A percentile compares a stretch with the other conserved stretches of the same genome.
Conservation (phyloP, 805 yeast species). For the Wickerhamiella bombiphila region DNA sequence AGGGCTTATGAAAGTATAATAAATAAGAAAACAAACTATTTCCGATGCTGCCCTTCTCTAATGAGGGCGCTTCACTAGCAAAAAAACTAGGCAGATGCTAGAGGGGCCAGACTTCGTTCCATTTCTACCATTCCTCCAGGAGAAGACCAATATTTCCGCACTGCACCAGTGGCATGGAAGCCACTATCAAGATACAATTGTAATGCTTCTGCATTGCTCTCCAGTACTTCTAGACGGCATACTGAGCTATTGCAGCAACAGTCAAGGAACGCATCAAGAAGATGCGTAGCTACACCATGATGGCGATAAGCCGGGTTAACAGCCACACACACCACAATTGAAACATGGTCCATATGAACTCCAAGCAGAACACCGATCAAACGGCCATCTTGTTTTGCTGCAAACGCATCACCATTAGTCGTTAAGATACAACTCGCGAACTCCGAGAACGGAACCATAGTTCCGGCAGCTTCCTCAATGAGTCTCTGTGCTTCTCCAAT, state of each 20-base stretch:
- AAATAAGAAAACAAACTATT: no score
- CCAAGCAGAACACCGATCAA: constrained; percentile 9
- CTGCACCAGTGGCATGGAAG: constrained; percentile 4
- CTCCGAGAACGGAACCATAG: constrained; percentile 2
- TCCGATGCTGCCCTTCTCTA: no score
- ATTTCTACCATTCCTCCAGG: background rate
- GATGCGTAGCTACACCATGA: constrained; percentile 7
- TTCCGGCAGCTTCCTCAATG: constrained; percentile 2
- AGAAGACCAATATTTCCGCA: background rate
- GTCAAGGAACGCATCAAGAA: constrained; percentile 4
- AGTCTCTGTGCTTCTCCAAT: constrained; percentile 2
- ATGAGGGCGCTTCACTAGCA: no score
- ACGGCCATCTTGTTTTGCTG: background rate
- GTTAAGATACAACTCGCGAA: constrained; percentile 6
- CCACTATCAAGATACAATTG: constrained; percentile 7
- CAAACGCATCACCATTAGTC: constrained; percentile 6
- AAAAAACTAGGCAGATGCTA: no score
- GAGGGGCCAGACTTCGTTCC: no score
- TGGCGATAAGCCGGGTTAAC: constrained; percentile 6
- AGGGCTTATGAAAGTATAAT: no score
- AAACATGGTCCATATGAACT: background rate
- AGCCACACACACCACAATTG: constrained; percentile 8
- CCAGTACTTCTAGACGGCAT: constrained; percentile 9
- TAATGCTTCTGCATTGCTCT: constrained; percentile 7
- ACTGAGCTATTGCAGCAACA: background rate